Base-by-base conservation (phyloP, 345 rosid species). In the Murraya koenigii region DNA sequence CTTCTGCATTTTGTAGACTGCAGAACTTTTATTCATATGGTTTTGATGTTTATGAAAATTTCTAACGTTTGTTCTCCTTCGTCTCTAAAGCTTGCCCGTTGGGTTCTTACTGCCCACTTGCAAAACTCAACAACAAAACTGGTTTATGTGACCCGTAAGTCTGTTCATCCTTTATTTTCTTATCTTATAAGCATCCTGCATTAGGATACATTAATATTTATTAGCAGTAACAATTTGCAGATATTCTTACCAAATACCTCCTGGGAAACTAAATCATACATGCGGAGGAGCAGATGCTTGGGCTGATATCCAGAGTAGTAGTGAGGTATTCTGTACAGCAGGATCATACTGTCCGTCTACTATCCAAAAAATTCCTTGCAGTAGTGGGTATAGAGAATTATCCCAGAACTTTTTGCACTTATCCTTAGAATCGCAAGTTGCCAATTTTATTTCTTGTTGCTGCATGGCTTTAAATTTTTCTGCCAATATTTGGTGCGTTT, bases 81-180 rank as follows among this genome's bases (percentile, higher is more conserved):
- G 64, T 55, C 33, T 39, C 65, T 87, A 90, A 83, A 97, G 98
- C 99, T 78, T 97, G 99, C 68, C 99, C 99, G 2, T 78, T 94
- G 82, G 99, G 99, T 84, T 80, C 98, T 71, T 89, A 88, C 81
- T 97, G 99, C 76, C 99, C 99, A 56, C 82, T 79, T 77, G 87
- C 94, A 72, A 87, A 81, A 64, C 86, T 91, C 69, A 92, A 94
- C 75, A 86, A 80, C 66, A 85, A 86, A 75, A 94, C 92, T n/a
- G 98, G 97, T 62, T 74, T 88, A 78, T 96, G 99, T 65, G 97
- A 96, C 81, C 99, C 98, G 98, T 96, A 90, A 90, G 98, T 86
- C 81, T 75, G 68, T 78, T 81, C 72, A 66, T 79, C 76, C 59
- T 78, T 58, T 23, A 30, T 15, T 74, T 41, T 17, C 15, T 75